Evolutionary conservation across 306 rosid genomes (phyloP), one percentile per base, ranked within the genome.

Genomic region (Quercus glauca): DNA sequence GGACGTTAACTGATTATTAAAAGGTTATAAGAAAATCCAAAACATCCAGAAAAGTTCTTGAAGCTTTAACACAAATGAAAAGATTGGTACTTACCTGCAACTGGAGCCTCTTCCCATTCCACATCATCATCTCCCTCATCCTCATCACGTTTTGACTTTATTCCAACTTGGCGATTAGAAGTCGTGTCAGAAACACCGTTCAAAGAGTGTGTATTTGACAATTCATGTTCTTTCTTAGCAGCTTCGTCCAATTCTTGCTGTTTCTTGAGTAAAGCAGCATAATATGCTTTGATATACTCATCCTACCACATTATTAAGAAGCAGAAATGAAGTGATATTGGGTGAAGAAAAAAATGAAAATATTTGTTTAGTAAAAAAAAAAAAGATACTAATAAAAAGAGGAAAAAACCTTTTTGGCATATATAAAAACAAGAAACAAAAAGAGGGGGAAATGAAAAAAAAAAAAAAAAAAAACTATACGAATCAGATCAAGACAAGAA

Each of bases 231-330:
- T 49, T 49, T 49, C 53, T 11, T 49, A 49, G 53, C 15, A 13
- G 53, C 53, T 49, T 49, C 45, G 1, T 41, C 53, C 17, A 49
- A 13, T 49, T 49, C 93, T 43, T 86, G 89, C 75, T 94, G 97
- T 81, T 89, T 86, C 85, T 93, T 83, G 64, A 89, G 85, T 64
- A 94, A 76, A 65, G 96, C 97, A 69, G 97, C 97, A 73, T 88
- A 94, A 79, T 92, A 94, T 76, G 97, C 98, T 87, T 92, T 92
- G 23, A 86, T 81, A 82, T 91, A 92, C 83, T 92, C 98, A 82
- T 91, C 98, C 98, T 92, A 73, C 29, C 85, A 73, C 58, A 86
- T 73, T 69, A 78, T 31, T 5, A 28, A 28, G 41, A 72, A 23
- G 69, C 51, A 76, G 17, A 67, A 70, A 75, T 49, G 55, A 78